These are phyloP conservation scores for Penicillium soppii DNA, from an alignment of 495 filamentous ascomycete species.

Conservation along the genomic window DNA sequence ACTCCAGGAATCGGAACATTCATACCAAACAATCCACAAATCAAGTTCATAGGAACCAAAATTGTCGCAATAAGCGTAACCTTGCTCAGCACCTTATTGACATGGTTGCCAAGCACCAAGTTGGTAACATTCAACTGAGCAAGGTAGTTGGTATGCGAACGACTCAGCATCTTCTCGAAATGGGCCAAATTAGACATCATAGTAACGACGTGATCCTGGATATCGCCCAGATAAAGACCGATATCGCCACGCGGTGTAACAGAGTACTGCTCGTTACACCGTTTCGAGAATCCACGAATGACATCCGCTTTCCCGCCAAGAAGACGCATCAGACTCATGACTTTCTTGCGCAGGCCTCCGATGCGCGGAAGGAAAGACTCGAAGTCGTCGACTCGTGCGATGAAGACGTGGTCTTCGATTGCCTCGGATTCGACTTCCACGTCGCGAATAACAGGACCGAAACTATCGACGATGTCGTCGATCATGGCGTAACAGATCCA, in stretches of 20 bases:
- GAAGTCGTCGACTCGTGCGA: slow-evolving; percentile 85
- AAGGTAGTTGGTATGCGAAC: slow-evolving; percentile 94
- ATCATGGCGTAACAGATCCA: slow-evolving; percentile 99
- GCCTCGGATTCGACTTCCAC: slow-evolving; percentile 86
- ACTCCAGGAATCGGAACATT: slow-evolving; percentile 82
- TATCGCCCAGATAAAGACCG: slow-evolving; percentile 91
- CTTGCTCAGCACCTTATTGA: slow-evolving; percentile 85
- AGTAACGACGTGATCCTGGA: slow-evolving; percentile 98
- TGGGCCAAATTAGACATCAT: slow-evolving; percentile 96
- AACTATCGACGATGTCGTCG: slow-evolving; percentile 96
- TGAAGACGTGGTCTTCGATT: slow-evolving; percentile 93
- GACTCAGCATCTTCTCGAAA: slow-evolving; percentile 95
- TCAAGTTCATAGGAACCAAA: slow-evolving; percentile 92
- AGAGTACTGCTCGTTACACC: slow-evolving; percentile 94
- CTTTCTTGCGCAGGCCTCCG: slow-evolving; percentile 86
- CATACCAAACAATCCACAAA: slow-evolving; percentile 97
- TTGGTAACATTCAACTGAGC: slow-evolving; percentile 92
- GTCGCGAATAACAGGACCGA: slow-evolving; percentile 81
- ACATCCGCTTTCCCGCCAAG: slow-evolving; percentile 97
- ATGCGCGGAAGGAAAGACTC: slow-evolving; percentile 82
- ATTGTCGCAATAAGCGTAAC: slow-evolving; percentile 95
- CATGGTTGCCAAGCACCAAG: slow-evolving; percentile 74
- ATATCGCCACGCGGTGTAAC: slow-evolving; percentile 94
- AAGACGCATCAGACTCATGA: slow-evolving; percentile 89
- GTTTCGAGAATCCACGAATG: slow-evolving; percentile 93